Conservation (phyloP, 2,329 filamentous ascomycete genomes). For the Aspergillus sergii region DNA sequence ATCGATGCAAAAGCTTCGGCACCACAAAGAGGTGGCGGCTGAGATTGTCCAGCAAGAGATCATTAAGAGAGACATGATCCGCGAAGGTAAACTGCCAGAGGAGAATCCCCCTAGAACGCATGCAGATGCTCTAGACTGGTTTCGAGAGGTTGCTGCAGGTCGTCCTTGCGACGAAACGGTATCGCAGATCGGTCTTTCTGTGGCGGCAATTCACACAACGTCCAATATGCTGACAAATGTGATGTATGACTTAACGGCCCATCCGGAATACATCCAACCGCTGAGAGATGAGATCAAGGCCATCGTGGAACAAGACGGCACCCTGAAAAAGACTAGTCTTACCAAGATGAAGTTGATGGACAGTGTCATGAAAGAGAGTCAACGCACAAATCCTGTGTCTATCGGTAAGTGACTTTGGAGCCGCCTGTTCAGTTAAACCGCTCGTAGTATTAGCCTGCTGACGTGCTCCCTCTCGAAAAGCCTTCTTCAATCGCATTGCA, state of each 20-base stretch:
- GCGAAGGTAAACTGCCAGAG: slow-evolving; percentile 21
- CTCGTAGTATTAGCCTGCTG: not conserved
- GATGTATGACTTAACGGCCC: slow-evolving; percentile 56
- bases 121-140: slow-evolving; percentile 34
- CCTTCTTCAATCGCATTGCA: slow-evolving; percentile 28
- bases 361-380: slow-evolving; percentile 39
- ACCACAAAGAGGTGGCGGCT: slow-evolving; percentile 40
- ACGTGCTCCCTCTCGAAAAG: not conserved
- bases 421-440: no score
- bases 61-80: slow-evolving; percentile 23
- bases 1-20: slow-evolving; percentile 41
- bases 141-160: slow-evolving; percentile 20
- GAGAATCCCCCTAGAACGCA: slow-evolving; percentile 19
- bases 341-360: slow-evolving; percentile 39
- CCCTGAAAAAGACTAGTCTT: slow-evolving; percentile 35
- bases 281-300: slow-evolving; percentile 55
- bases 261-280: slow-evolving; percentile 54
- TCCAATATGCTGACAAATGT: slow-evolving; percentile 47
- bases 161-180: slow-evolving; percentile 19
- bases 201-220: slow-evolving; percentile 39
- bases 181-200: slow-evolving; percentile 30
- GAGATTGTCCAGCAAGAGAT: slow-evolving; percentile 36
- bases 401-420: slow-evolving; percentile 22
- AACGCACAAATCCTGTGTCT: slow-evolving; percentile 30
- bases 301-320: slow-evolving; percentile 46